phyloP scores from a whole-genome alignment of 2,329 filamentous ascomycete species.

The Arthroderma sp. region DNA sequence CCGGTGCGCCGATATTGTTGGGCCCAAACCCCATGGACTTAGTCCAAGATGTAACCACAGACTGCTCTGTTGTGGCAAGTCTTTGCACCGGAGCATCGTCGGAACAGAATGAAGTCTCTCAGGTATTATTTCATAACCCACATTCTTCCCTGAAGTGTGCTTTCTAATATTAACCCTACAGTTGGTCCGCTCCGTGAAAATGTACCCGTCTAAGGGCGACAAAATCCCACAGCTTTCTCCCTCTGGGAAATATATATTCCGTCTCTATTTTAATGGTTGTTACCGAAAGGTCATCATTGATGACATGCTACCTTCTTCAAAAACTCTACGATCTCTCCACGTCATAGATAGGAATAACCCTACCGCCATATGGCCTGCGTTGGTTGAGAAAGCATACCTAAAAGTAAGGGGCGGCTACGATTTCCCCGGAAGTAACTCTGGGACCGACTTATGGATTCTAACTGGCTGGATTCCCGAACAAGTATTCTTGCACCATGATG shows the following conservation, averaged over 20 bases:
- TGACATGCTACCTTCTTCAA: constrained; percentile 68
- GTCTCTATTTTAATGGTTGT: constrained; percentile 93
- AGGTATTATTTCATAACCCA: constrained; percentile 39
- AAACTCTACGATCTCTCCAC: constrained; percentile 62
- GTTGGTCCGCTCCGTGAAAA: constrained; percentile 54
- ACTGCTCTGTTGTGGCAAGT: constrained; percentile 94
- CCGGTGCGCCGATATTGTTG: constrained; percentile 43
- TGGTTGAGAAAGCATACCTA: constrained; percentile 91
- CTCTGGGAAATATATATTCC: constrained; percentile 81
- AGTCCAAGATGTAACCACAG: constrained; percentile 88
- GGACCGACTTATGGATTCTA: constrained; percentile 83
- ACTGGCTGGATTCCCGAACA: constrained; percentile 97
- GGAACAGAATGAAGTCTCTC: constrained; percentile 54
- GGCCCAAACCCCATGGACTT: constrained; percentile 57
- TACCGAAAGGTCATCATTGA: constrained; percentile 80
- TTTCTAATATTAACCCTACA: constrained; percentile 3
- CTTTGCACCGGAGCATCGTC: constrained; percentile 69
- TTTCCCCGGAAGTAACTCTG: constrained; percentile 94
- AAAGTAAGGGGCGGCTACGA: constrained; percentile 94
- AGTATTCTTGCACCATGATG: constrained; percentile 77
- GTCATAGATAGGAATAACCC: constrained; percentile 78
- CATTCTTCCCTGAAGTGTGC: neutral
- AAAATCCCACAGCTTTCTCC: constrained; percentile 52
- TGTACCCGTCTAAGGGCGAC: constrained; percentile 61
- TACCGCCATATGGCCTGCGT: constrained; percentile 74